Conservation (phyloP, 2,329 filamentous ascomycete species). For the Aspergillus japonicus region DNA sequence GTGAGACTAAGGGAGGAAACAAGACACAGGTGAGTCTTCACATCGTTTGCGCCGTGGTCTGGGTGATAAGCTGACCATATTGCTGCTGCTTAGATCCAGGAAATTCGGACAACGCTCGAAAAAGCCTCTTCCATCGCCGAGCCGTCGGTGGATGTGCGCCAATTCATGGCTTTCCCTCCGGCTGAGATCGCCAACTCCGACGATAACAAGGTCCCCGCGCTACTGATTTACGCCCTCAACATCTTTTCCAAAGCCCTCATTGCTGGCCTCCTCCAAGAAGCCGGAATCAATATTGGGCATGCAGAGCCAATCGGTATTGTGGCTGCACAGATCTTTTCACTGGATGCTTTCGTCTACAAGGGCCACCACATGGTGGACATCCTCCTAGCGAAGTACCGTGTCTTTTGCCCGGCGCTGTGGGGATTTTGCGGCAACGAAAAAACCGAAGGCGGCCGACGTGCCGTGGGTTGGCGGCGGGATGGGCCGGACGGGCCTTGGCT, state of each 20-base stretch:
- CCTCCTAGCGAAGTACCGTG: conserved; percentile 79
- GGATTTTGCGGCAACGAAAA: conserved; percentile 75
- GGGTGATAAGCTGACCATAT: conserved; percentile 12
- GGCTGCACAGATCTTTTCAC: conserved; percentile 71
- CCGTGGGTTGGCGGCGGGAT: conserved; percentile 72
- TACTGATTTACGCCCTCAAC: conserved; percentile 74
- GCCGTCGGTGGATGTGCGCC: conserved; percentile 56
- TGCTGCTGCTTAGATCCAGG: conserved; percentile 27
- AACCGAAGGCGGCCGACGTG: conserved; percentile 63
- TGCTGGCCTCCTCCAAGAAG: conserved; percentile 67
- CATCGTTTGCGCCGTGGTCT: neutral
- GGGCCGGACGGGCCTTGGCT: conserved; percentile 56
- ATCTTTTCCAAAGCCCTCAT: conserved; percentile 72
- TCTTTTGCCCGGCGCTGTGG: conserved; percentile 80
- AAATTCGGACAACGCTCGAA: conserved; percentile 55
- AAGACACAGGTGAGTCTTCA: conserved; percentile 51
- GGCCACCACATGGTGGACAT: conserved; percentile 74
- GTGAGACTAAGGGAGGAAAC: conserved; percentile 64
- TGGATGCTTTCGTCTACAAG: conserved; percentile 64
- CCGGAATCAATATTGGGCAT: conserved; percentile 60
- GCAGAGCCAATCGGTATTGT: conserved; percentile 80
- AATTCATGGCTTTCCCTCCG: conserved; percentile 52
- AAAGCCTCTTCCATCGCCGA: conserved; percentile 54
- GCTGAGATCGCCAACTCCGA: conserved; percentile 36
- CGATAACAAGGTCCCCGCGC: conserved; percentile 57